Evolutionary conservation across 257 asterid genomes (phyloP), one percentile per base, ranked within the genome.

Genomic region (Solanum okadae): DNA sequence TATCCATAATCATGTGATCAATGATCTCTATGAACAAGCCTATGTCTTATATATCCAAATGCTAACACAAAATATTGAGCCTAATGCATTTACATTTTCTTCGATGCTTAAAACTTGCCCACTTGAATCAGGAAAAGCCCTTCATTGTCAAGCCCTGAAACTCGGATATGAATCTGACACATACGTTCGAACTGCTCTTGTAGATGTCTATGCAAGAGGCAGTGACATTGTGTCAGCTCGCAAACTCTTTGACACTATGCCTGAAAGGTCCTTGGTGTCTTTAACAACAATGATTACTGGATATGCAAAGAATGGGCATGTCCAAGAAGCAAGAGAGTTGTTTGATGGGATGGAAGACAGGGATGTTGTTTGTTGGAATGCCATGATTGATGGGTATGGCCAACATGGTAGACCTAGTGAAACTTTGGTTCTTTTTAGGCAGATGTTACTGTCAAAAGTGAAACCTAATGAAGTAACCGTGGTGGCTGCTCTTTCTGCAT

Each of bases 361-460:
- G 79, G 92, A 90, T 87, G 91, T 87, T 8, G 87, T 90, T 8
- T 88, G 90, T 72, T 90, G 92, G 92, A 90, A 88, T 84, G 91
- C 88, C 70, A 88, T 90, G 91, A 90, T 90, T 83, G 92, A 90
- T 67, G 91, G 92, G 86, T 90, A 88, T 90, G 67, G 56, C 38
- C 91, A 90, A 83, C 87, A 87, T 11, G 91, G 92, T 49, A 83
- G 86, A 89, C 87, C 86, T 14, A 88, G 33, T 33, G 92, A 90
- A 59, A 88, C 92, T 75, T 82, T 90, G 86, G 56, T 81, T 11
- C 89, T 90, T 44, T 89, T 90, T 49, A 65, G 91, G 87, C 67
- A 88, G 49, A 87, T 90, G 92, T 76, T 90, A 61, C 68, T 46
- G 42, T 77, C 85, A 11, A 87, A 76, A 34, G 87, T 88, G 31